Evolutionary conservation across 2,329 filamentous ascomycete genomes (phyloP).

Genomic region (Pestalotiopsis sp.): DNA sequence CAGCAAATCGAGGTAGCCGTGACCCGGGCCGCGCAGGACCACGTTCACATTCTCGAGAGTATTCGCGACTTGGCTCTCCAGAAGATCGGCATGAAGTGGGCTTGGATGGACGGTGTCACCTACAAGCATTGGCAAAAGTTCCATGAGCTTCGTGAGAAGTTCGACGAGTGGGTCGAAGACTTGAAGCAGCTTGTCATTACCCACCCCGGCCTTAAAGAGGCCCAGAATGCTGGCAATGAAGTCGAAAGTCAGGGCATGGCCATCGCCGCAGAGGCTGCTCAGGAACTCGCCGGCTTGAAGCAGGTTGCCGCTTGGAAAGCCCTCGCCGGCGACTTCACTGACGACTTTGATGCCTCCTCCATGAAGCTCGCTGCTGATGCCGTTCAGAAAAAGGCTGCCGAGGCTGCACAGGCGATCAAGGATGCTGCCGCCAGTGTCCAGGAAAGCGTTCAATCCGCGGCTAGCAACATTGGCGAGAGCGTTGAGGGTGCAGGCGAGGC

Average conservation of each 20-base stretch:
- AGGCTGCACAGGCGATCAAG: constrained; percentile 29
- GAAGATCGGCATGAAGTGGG: constrained; percentile 93
- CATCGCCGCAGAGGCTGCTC: constrained; percentile 76
- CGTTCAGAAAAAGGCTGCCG: constrained; percentile 25
- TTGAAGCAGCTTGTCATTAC: constrained; percentile 76
- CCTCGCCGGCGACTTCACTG: constrained; percentile 69
- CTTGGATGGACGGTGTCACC: constrained; percentile 91
- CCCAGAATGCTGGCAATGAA: constrained; percentile 68
- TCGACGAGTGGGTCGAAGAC: constrained; percentile 83
- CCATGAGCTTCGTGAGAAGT: constrained; percentile 80
- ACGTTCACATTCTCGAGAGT: constrained; percentile 79
- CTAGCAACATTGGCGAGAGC: constrained; percentile 7
- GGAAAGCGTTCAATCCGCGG: constrained; percentile 17
- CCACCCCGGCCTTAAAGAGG: constrained; percentile 71
- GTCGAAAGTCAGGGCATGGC: constrained; percentile 81
- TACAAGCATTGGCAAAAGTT: constrained; percentile 98
- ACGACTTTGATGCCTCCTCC: constrained; percentile 75
- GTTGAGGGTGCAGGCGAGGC: constrained; percentile 19
- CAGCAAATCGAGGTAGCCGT: constrained; percentile 70
- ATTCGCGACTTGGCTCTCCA: constrained; percentile 85
- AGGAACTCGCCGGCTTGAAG: constrained; percentile 79
- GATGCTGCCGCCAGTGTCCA: constrained; percentile 22
- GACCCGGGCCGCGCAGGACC: constrained; percentile 73
- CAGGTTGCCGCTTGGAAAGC: constrained; percentile 86
- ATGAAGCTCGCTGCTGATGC: constrained; percentile 60